Evolutionary conservation across 2,329 filamentous ascomycete species (phyloP).

Genomic region (Epichloe uncinata): DNA sequence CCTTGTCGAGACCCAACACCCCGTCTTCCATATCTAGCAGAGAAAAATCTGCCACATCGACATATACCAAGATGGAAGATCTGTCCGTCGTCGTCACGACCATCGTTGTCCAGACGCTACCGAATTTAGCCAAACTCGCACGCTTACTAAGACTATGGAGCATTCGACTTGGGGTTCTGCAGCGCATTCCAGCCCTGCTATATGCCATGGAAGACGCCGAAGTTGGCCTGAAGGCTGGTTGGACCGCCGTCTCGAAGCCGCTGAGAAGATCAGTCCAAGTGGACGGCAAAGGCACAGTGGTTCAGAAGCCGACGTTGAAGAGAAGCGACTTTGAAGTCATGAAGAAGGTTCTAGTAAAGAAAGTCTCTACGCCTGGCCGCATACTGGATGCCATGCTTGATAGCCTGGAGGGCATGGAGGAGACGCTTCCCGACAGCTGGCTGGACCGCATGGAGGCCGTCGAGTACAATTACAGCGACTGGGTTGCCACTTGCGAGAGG

Average conservation of each 20-base stretch:
- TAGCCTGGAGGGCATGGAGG: constrained; percentile 66
- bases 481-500: constrained; percentile 66
- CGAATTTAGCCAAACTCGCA: constrained; percentile 61
- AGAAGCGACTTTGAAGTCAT: constrained; percentile 42
- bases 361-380: constrained; percentile 56
- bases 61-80: constrained; percentile 67
- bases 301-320: constrained; percentile 18
- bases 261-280: constrained; percentile 10
- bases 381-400: constrained; percentile 79
- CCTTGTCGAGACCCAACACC: constrained; percentile 26
- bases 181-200: constrained; percentile 57
- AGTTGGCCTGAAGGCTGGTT: constrained; percentile 50
- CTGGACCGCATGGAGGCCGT: constrained; percentile 72
- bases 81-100: constrained; percentile 82
- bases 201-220: constrained; percentile 52
- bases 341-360: constrained; percentile 49
- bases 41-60: constrained; percentile 30
- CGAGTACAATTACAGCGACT: constrained; percentile 65
- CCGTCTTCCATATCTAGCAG: constrained; percentile 20
- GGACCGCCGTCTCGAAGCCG: constrained; percentile 41
- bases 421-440: constrained; percentile 78
- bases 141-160: constrained; percentile 67
- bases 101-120: constrained; percentile 79
- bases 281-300: constrained; percentile 7
- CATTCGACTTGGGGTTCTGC: constrained; percentile 60